Conservation (phyloP, 2,329 filamentous ascomycete species). For the Dryadomyces quercus-mongolicae region DNA sequence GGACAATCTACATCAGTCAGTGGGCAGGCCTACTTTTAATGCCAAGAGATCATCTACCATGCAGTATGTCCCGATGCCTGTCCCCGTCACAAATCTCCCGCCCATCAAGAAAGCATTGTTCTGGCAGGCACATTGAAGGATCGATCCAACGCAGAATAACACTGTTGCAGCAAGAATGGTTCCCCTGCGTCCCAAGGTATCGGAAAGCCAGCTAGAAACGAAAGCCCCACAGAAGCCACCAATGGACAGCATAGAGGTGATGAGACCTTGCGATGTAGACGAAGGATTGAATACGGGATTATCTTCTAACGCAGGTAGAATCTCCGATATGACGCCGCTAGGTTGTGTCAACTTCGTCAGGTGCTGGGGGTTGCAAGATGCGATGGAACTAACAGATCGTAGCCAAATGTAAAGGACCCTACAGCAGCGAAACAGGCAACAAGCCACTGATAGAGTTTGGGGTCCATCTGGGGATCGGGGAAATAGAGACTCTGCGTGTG, state of each 20-base stretch:
- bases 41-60: not conserved
- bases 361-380: not conserved
- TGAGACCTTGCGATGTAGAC: not conserved
- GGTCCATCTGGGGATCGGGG: not conserved
- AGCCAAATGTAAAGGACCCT: conserved; percentile 2
- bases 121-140: conserved; percentile 45
- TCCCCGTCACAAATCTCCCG: conserved; percentile 44
- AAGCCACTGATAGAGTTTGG: conserved; percentile 5
- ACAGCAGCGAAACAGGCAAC: conserved; percentile 3
- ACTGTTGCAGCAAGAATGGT: conserved; percentile 45
- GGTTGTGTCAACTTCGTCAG: not conserved
- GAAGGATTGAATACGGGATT: not conserved
- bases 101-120: conserved; percentile 42
- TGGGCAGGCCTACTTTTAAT: not conserved
- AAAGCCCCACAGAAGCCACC: conserved; percentile 2
- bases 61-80: conserved; percentile 34
- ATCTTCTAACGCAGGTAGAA: not conserved
- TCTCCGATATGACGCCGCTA: not conserved
- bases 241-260: not conserved
- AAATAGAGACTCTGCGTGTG: too few species aligned
- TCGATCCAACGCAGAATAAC: conserved; percentile 48
- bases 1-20: conserved; percentile 36
- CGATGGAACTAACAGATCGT: not conserved
- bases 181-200: conserved; percentile 41
- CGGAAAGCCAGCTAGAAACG: conserved; percentile 39